These are phyloP conservation scores for Coix lacrymajobi DNA, from an alignment of 176 grass and related monocot species.

Conservation along the genomic window DNA sequence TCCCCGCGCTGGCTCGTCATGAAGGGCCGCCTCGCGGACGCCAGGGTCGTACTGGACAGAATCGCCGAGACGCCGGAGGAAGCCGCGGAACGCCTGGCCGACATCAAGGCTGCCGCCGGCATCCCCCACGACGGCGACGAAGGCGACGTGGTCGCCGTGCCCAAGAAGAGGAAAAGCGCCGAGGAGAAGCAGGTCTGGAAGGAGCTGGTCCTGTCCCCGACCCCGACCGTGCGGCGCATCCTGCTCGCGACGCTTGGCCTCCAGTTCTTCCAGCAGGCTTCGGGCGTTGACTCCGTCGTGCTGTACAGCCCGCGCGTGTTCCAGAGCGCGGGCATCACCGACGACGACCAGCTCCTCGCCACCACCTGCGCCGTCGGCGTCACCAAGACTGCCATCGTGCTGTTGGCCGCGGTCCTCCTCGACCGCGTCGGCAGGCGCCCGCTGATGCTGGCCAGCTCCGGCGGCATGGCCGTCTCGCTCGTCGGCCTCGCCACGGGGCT, in stretches of 20 bases:
- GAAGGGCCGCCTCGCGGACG: conserved; percentile 59
- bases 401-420: conserved; percentile 46
- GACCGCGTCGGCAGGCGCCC: conserved; percentile 65
- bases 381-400: conserved; percentile 45
- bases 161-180: neutral
- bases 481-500: conserved; percentile 39
- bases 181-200: conserved; percentile 53
- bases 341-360: conserved; percentile 24
- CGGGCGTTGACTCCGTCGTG: conserved; percentile 61
- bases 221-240: conserved; percentile 39
- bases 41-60: conserved; percentile 41
- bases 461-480: conserved; percentile 38
- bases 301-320: conserved; percentile 69
- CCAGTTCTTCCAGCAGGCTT: conserved; percentile 64
- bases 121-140: conserved; percentile 32
- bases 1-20: conserved; percentile 72
- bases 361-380: conserved; percentile 55
- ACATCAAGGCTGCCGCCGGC: conserved; percentile 55
- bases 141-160: conserved; percentile 40
- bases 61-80: conserved; percentile 45
- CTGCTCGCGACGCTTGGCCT: conserved; percentile 40
- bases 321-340: conserved; percentile 41
- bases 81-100: conserved; percentile 37
- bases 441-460: conserved; percentile 44
- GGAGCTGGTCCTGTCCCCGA: conserved; percentile 40